A percentile compares a stretch with the other conserved stretches of the same genome.
phyloP scores from a whole-genome alignment of 2,329 filamentous ascomycete genomes.

The Delphinella strobiligena region DNA sequence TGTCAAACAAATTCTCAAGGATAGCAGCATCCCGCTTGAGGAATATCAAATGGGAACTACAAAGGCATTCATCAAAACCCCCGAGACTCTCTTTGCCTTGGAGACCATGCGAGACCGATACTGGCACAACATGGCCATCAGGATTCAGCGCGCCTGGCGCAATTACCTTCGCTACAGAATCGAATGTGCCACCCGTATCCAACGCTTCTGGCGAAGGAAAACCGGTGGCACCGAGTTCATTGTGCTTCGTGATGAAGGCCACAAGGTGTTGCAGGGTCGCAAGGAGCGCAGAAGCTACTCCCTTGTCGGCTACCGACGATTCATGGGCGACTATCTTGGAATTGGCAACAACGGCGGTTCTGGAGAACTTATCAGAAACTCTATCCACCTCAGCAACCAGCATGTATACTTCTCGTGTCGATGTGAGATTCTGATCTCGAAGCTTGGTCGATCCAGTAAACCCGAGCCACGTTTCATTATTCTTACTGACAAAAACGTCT shows the following conservation, averaged over 20 bases:
- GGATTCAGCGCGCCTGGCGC: constrained; percentile 94
- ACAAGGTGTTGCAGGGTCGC: constrained; percentile 65
- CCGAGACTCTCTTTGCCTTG: constrained; percentile 89
- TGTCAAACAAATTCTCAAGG: constrained; percentile 84
- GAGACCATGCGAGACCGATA: constrained; percentile 97
- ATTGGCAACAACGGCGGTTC: constrained; percentile 69
- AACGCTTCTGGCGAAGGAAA: constrained; percentile 90
- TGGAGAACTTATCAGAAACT: constrained; percentile 67
- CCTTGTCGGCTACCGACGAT: constrained; percentile 79
- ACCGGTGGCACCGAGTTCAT: constrained; percentile 82
- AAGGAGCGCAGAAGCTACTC: constrained; percentile 90
- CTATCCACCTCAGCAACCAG: constrained; percentile 58
- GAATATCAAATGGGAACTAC: constrained; percentile 96
- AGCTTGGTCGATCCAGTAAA: constrained; percentile 94
- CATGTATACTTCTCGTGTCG: constrained; percentile 79
- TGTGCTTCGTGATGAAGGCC: constrained; percentile 76
- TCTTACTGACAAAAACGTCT: constrained; percentile 75
- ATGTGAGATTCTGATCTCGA: constrained; percentile 79
- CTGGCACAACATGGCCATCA: constrained; percentile 99
- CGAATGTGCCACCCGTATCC: constrained; percentile 87
- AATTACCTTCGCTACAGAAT: constrained; percentile 87
- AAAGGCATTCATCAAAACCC: constrained; percentile 96
- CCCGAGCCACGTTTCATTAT: constrained; percentile 74
- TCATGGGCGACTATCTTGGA: constrained; percentile 89
- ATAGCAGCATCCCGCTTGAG: constrained; percentile 87